Base-by-base conservation (phyloP, 768 basidiomycete genomes). In the Leucosporidium yakuticum region DNA sequence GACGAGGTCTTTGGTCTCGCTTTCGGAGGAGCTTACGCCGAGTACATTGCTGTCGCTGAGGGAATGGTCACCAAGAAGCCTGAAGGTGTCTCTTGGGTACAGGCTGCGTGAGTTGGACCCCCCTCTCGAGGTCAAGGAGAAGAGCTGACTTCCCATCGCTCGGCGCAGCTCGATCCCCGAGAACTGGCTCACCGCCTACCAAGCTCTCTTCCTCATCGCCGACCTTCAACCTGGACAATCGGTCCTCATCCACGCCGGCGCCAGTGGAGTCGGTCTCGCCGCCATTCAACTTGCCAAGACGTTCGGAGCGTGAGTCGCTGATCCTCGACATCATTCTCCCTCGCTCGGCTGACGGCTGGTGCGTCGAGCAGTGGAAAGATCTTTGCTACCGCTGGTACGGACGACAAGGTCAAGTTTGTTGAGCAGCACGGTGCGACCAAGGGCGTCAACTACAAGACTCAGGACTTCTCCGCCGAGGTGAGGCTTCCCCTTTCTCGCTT, bases 171-270 rank as follows among this genome's bases (percentile, higher is more conserved):
- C 44, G 73, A 85, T 96, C 50, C 90, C 90, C 0, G 94, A 98
- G 80, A 86, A 84, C 68, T 94, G 88, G 80, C 80, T 96, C 64
- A 96, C 94, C 63, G 91, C 91, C 86, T 71, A 70, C 36, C 57
- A 0, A n/a, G 57, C 57, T 25, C 77, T 88, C 25, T 82, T 90
- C 57, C 77, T 87, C 47, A 84, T 87, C 69, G 88, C 87, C 1
- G 83, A 88, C 72, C 74, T 94, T 54, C 84, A 87, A 76, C 76
- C 82, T 69, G 85, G 85, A 47, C 87, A 91, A 57, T 80, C 88
- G 74, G 89, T 91, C 15, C 83, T 98, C 21, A 83, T 97, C 19
- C 95, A 97, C 76, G 91, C 92, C 25, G 94, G 87, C 11, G 91
- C 91, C 4, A 91, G 89, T 19, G 91, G 93, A 34, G 91, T 96